Conservation (phyloP, 306 rosid species). For the Citrullus amarus region DNA sequence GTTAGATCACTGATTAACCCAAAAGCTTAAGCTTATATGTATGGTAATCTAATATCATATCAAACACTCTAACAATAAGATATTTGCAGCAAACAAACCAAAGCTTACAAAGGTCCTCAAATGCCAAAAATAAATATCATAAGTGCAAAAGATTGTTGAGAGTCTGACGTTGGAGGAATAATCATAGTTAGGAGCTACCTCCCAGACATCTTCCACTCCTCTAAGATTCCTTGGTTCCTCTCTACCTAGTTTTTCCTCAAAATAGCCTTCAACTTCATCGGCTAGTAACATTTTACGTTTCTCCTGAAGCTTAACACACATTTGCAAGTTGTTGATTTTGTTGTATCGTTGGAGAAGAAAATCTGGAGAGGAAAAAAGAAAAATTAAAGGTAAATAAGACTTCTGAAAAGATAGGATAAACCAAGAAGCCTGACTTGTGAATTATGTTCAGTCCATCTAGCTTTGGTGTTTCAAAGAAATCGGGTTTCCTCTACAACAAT, state of each 20-base stretch:
- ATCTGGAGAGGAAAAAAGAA: neutral
- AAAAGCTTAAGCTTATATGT: no score
- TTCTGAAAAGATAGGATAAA: neutral
- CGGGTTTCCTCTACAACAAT: neutral
- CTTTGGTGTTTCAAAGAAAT: slow-evolving; percentile 1
- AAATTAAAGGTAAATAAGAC: neutral
- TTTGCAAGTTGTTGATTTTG: neutral
- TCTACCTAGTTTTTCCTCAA: neutral
- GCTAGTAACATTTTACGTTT: neutral
- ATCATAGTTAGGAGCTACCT: neutral
- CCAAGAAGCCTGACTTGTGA: neutral
- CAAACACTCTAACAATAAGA: neutral
- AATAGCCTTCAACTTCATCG: neutral
- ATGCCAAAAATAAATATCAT: neutral
- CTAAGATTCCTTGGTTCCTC: neutral
- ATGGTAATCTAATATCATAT: no score
- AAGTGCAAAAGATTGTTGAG: neutral
- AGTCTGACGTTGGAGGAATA: neutral
- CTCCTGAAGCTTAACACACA: neutral
- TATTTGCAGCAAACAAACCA: neutral
- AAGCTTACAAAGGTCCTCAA: neutral
- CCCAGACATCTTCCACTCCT: neutral
- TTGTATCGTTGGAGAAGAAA: neutral
- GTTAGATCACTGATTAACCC: no score
- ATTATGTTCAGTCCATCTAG: neutral